Evolutionary conservation across 2,329 filamentous ascomycete genomes (phyloP).

Genomic region (Fusarium multiceps): DNA sequence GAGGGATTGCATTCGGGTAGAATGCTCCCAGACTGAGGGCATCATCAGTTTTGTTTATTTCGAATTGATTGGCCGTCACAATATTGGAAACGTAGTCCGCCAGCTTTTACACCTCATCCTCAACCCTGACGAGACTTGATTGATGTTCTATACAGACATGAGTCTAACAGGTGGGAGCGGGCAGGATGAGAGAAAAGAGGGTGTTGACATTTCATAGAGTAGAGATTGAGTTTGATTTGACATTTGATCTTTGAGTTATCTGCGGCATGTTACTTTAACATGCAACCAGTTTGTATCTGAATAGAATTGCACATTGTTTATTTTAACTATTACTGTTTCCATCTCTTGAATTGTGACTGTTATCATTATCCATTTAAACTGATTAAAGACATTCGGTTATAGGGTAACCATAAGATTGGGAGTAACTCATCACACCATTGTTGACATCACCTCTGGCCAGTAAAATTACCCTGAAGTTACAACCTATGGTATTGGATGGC

Average conservation of each 20-base stretch:
- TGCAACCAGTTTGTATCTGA: not conserved
- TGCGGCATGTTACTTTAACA: not conserved
- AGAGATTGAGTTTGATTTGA: not conserved
- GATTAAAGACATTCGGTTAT: not conserved
- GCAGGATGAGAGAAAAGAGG: not conserved
- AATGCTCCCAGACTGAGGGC: not conserved
- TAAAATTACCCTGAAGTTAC: not conserved
- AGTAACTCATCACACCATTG: not conserved
- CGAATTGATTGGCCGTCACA: not conserved
- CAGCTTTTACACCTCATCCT: no score
- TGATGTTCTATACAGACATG: not conserved
- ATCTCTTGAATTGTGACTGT: not conserved
- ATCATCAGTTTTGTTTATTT: not conserved
- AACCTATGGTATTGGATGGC: not conserved
- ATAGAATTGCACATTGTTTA: not conserved
- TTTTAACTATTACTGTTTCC: not conserved
- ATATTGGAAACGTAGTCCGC: not conserved
- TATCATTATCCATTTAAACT: not conserved
- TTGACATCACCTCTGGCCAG: not conserved
- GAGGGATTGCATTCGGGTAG: not conserved
- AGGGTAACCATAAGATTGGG: not conserved
- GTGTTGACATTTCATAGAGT: fast-evolving
- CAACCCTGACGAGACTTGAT: not conserved
- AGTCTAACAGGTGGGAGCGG: not conserved
- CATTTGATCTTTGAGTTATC: not conserved